Evolutionary conservation across 2,329 filamentous ascomycete genomes (phyloP).

Genomic region (Xylariales sp.): DNA sequence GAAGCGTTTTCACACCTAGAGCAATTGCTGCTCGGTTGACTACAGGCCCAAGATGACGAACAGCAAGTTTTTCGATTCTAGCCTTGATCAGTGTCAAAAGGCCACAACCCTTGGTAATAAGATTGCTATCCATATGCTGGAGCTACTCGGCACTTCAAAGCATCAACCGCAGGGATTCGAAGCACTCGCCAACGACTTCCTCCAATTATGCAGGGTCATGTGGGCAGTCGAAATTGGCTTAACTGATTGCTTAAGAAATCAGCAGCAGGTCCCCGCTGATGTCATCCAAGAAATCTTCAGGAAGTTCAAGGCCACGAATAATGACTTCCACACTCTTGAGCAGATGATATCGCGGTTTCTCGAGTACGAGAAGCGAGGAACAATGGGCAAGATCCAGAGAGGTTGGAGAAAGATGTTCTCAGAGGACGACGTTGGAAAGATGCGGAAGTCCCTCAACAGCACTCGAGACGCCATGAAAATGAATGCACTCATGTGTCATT

Average conservation of each 20-base stretch:
- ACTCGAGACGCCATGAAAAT: slow-evolving; percentile 59
- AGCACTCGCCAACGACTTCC: slow-evolving; percentile 59
- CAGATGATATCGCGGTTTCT: slow-evolving; percentile 59
- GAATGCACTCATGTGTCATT: slow-evolving; percentile 61
- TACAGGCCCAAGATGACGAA: too few relatives aligned
- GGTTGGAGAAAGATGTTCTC: slow-evolving; percentile 61
- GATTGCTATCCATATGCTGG: slow-evolving; percentile 61
- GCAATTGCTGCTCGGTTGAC: too few relatives aligned
- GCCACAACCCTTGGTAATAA: slow-evolving; percentile 58
- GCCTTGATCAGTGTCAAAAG: slow-evolving; percentile 29
- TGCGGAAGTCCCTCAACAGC: slow-evolving; percentile 51
- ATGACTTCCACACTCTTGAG: slow-evolving; percentile 59
- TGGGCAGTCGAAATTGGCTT: slow-evolving; percentile 67
- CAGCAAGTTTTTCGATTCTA: too few relatives aligned
- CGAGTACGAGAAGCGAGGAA: slow-evolving; percentile 57
- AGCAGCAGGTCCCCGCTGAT: slow-evolving; percentile 54
- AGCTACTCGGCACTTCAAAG: slow-evolving; percentile 56
- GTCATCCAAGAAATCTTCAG: slow-evolving; percentile 60
- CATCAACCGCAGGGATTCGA: slow-evolving; percentile 52
- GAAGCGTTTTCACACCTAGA: too few relatives aligned
- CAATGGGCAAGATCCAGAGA: slow-evolving; percentile 55
- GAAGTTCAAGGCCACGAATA: slow-evolving; percentile 57
- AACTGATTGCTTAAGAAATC: slow-evolving; percentile 45
- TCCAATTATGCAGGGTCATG: slow-evolving; percentile 62
- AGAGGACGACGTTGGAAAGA: slow-evolving; percentile 57